Conservation (phyloP, 108 stramenopile species). For the Nitzschia sp. region DNA sequence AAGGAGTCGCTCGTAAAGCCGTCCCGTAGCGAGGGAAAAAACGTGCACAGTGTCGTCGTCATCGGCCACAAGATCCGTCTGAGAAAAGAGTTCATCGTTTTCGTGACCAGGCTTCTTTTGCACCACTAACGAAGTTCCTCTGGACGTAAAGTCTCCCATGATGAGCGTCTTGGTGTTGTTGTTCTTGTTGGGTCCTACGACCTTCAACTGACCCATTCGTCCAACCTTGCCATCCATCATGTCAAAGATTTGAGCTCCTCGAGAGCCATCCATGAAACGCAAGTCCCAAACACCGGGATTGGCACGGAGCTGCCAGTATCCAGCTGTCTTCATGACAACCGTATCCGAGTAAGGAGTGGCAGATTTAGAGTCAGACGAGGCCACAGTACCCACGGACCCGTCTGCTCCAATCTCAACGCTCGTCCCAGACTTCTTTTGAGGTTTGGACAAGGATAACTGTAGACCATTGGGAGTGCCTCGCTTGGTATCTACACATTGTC, state of each 20-base stretch:
- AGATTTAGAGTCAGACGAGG: neutral
- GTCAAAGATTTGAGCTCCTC: conserved; percentile 88
- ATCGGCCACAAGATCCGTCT: conserved; percentile 27
- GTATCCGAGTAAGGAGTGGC: conserved; percentile 77
- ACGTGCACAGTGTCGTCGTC: conserved; percentile 90
- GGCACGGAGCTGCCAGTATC: conserved; percentile 97
- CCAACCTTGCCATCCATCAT: conserved; percentile 53
- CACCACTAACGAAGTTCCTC: conserved; percentile 52
- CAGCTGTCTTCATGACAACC: conserved; percentile 96
- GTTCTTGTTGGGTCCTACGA: conserved; percentile 31
- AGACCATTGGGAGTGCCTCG: conserved; percentile 88
- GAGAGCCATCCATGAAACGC: conserved; percentile 64
- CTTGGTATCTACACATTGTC: conserved; percentile 87
- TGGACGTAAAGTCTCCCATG: conserved; percentile 68
- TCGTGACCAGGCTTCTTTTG: conserved; percentile 64
- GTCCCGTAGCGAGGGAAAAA: conserved; percentile 96
- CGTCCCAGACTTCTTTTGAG: conserved; percentile 1
- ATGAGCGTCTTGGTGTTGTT: conserved; percentile 52
- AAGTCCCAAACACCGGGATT: conserved; percentile 91
- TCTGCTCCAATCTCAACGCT: conserved; percentile 33
- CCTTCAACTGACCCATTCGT: conserved; percentile 3
- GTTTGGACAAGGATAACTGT: conserved; percentile 81
- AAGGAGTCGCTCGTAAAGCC: conserved; percentile 94
- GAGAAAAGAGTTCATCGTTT: conserved; percentile 58
- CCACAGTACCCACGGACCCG: conserved; percentile 30